These are phyloP conservation scores for Nectriaceae sp. DNA, from an alignment of 2,329 filamentous ascomycete species.

Conservation along the genomic window DNA sequence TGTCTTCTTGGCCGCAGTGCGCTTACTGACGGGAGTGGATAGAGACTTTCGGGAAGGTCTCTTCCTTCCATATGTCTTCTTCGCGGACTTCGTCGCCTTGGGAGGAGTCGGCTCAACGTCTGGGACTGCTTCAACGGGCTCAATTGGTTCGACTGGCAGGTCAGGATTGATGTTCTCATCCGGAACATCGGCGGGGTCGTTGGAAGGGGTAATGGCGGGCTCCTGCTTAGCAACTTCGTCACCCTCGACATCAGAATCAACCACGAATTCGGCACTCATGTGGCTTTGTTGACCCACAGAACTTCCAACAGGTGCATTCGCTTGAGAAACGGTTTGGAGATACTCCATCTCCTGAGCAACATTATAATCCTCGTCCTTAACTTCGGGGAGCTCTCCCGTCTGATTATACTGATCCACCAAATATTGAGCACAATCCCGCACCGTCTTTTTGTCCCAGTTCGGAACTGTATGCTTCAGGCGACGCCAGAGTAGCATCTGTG, in stretches of 20 bases:
- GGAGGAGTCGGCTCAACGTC: conserved; percentile 25
- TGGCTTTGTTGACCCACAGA: neutral
- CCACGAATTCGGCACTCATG: conserved; percentile 31
- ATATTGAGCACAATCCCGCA: conserved; percentile 38
- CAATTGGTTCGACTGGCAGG: conserved; percentile 23
- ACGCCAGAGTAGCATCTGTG: conserved; percentile 42
- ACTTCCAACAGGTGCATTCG: neutral
- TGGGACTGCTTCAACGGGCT: conserved; percentile 4
- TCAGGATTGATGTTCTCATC: conserved; percentile 28
- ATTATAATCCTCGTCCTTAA: conserved; percentile 32
- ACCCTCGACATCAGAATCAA: conserved; percentile 32
- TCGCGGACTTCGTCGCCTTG: conserved; percentile 26
- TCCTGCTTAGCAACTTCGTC: conserved; percentile 11
- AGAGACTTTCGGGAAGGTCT: conserved; percentile 24
- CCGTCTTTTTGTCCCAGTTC: conserved; percentile 30
- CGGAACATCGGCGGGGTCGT: conserved; percentile 15
- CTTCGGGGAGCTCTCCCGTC: conserved; percentile 35
- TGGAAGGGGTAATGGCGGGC: neutral
- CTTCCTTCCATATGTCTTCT: conserved; percentile 28
- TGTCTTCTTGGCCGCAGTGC: conserved; percentile 24
- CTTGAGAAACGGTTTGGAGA: conserved; percentile 17
- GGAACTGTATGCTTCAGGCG: conserved; percentile 39
- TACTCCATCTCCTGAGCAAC: conserved; percentile 36
- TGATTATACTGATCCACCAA: conserved; percentile 38
- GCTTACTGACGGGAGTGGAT: conserved; percentile 20